Conservation (phyloP, 2,329 filamentous ascomycete genomes). For the Acrocalymma vagum region DNA sequence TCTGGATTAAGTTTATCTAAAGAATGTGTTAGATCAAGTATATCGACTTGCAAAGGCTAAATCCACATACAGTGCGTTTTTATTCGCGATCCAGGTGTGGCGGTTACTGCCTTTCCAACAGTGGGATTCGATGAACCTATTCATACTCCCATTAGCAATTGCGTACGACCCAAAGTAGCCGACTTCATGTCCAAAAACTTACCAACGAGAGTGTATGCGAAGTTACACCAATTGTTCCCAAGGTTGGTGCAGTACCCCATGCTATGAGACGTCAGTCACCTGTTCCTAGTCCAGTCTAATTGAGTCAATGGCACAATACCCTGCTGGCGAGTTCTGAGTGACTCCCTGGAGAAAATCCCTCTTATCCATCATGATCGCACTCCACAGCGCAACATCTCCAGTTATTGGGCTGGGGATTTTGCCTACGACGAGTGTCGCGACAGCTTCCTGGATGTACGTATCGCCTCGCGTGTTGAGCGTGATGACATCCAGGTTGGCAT, state of each 20-base stretch:
- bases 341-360: conserved; percentile 32
- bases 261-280: background rate
- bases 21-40: conserved; percentile 1
- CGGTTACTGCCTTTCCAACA: conserved; percentile 21
- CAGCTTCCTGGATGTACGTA: conserved; percentile 25
- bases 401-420: conserved; percentile 22
- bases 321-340: conserved; percentile 25
- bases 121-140: conserved; percentile 11
- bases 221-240: conserved; percentile 31
- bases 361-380: conserved; percentile 32
- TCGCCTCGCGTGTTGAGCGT: conserved; percentile 20
- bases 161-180: too few species aligned
- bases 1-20: conserved; percentile 27
- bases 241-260: conserved; percentile 23
- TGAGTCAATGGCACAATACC: conserved; percentile 8
- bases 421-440: conserved; percentile 28
- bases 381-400: conserved; percentile 32
- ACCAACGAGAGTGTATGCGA: conserved; percentile 26
- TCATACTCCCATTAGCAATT: background rate
- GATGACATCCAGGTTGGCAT: conserved; percentile 28
- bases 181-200: too few species aligned
- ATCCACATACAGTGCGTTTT: conserved; percentile 28
- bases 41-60: background rate
- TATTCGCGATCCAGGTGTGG: conserved; percentile 22
- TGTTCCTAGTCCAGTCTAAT: background rate